These are phyloP conservation scores for Camptophora hylomeconis DNA, from an alignment of 2,329 filamentous ascomycete species.

Conservation along the genomic window DNA sequence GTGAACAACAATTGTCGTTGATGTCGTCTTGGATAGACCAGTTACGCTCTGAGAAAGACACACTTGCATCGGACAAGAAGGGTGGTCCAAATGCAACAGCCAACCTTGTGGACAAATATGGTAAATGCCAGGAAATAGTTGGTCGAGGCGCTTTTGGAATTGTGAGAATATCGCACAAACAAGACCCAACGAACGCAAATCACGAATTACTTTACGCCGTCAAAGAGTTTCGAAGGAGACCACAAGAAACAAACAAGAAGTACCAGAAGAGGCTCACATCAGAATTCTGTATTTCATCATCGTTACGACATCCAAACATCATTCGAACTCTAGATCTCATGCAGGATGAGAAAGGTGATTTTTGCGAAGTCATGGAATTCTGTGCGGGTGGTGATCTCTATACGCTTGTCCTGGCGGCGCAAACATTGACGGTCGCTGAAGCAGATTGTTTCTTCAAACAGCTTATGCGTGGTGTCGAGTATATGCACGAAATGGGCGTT, in stretches of 20 bases:
- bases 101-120: constrained; percentile 89
- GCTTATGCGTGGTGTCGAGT: constrained; percentile 96
- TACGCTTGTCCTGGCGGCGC: constrained; percentile 77
- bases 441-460: constrained; percentile 99
- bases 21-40: constrained; percentile 96
- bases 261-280: constrained; percentile 96
- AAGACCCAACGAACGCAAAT: constrained; percentile 61
- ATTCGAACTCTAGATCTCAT: constrained; percentile 94
- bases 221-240: constrained; percentile 90
- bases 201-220: constrained; percentile 88
- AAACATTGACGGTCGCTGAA: constrained; percentile 82
- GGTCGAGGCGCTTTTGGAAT: constrained; percentile 95
- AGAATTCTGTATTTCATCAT: constrained; percentile 97
- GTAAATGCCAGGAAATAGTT: constrained; percentile 94
- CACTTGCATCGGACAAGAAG: constrained; percentile 65
- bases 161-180: constrained; percentile 94
- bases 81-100: constrained; percentile 59
- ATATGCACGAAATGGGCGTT: constrained; percentile 98
- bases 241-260: constrained; percentile 90
- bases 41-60: constrained; percentile 74
- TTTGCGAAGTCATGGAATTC: constrained; percentile 99
- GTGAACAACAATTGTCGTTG: constrained; percentile 67
- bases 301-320: constrained; percentile 89
- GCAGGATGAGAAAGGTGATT: constrained; percentile 91
- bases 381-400: constrained; percentile 94